Percentiles rank a stretch among this genome's conserved stretches.
Evolutionary conservation across 306 rosid genomes (phyloP).

Genomic region (Albizia julibrissin): DNA sequence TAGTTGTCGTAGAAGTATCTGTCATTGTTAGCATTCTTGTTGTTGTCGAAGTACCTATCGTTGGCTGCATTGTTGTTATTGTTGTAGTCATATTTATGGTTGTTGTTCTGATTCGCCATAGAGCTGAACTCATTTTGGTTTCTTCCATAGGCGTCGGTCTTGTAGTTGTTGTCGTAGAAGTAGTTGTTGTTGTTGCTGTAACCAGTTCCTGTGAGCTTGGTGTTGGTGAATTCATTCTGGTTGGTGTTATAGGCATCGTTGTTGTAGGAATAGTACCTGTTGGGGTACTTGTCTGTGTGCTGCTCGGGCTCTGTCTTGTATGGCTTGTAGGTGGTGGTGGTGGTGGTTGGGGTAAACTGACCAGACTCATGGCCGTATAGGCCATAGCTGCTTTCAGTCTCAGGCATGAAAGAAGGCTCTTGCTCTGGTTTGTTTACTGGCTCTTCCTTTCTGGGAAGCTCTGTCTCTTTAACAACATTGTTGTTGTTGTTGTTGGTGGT

Average conservation of each 20-base stretch:
- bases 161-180: constrained; percentile 23
- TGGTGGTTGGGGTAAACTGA: constrained; percentile 51
- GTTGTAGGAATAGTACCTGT: constrained; percentile 43
- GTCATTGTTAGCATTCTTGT: constrained; percentile 25
- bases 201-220: constrained; percentile 21
- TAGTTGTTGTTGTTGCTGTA: constrained; percentile 31
- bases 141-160: constrained; percentile 33
- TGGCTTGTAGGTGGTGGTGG: constrained; percentile 9
- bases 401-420: constrained; percentile 66
- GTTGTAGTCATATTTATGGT: constrained; percentile 29
- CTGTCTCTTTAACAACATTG: constrained; percentile 46
- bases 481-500: constrained; percentile 25
- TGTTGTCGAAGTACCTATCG: constrained; percentile 23
- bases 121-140: constrained; percentile 44
- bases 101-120: constrained; percentile 36
- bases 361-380: constrained; percentile 83
- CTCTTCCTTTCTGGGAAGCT: constrained; percentile 41
- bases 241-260: constrained; percentile 31
- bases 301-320: constrained; percentile 47
- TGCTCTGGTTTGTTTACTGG: constrained; percentile 47
- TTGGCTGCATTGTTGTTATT: constrained; percentile 9
- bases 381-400: constrained; percentile 75
- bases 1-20: constrained; percentile 32
- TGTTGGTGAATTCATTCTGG: constrained; percentile 37
- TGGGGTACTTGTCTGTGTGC: constrained; percentile 34